Evolutionary conservation across 179 eudicot genomes (phyloP).

Genomic region (Silene noctiflora): DNA sequence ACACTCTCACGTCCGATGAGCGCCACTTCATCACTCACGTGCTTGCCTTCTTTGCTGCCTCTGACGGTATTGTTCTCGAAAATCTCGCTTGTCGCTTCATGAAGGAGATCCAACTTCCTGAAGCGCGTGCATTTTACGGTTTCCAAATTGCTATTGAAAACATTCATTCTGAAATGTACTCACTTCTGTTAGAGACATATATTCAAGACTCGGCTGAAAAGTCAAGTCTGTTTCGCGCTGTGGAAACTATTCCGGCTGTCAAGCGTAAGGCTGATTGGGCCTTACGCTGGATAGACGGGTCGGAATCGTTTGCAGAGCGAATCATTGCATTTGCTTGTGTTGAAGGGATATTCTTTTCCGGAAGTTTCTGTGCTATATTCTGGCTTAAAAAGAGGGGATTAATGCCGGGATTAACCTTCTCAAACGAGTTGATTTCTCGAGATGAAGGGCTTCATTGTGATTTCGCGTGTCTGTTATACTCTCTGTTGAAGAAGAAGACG

Average conservation of each 20-base stretch:
- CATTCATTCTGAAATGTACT: slow-evolving; percentile 81
- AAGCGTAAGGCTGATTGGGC: slow-evolving; percentile 74
- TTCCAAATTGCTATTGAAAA: slow-evolving; percentile 81
- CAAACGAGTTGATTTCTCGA: slow-evolving; percentile 75
- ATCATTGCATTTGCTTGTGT: slow-evolving; percentile 73
- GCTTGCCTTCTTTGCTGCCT: slow-evolving; percentile 75
- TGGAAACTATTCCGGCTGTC: slow-evolving; percentile 67
- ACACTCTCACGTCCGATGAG: slow-evolving; percentile 44
- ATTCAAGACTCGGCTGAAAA: slow-evolving; percentile 62
- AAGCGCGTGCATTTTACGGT: slow-evolving; percentile 77
- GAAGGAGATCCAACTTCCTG: slow-evolving; percentile 70
- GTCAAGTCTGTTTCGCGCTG: slow-evolving; percentile 50
- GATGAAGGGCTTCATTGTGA: slow-evolving; percentile 86
- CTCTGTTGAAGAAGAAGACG: slow-evolving; percentile 48
- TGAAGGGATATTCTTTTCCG: slow-evolving; percentile 77
- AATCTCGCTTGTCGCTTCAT: slow-evolving; percentile 71
- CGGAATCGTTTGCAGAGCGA: slow-evolving; percentile 63
- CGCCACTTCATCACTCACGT: slow-evolving; percentile 66
- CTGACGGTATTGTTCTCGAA: slow-evolving; percentile 77
- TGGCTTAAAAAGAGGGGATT: slow-evolving; percentile 85
- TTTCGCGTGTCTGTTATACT: slow-evolving; percentile 68
- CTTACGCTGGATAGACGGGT: slow-evolving; percentile 56
- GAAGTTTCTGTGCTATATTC: slow-evolving; percentile 71
- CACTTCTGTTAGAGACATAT: slow-evolving; percentile 56
- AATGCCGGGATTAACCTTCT: slow-evolving; percentile 87